Evolutionary conservation across 2,329 filamentous ascomycete genomes (phyloP).

Genomic region (Fusarium aywerte): DNA sequence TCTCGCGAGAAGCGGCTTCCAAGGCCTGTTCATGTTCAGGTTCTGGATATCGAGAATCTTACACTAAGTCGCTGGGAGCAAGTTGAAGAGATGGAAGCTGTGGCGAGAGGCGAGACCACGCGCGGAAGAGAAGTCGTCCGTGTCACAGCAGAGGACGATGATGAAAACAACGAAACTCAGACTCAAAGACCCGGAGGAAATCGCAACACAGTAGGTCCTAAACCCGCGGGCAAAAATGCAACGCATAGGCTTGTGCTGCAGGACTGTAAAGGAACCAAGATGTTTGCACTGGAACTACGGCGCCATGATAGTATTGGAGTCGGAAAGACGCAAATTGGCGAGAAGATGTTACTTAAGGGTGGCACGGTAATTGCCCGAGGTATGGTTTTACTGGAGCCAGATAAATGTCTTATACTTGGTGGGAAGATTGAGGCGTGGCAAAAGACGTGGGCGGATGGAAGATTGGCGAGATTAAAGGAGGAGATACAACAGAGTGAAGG

Average conservation of each 20-base stretch:
- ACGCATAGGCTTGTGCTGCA: constrained; percentile 86
- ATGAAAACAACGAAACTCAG: constrained; percentile 55
- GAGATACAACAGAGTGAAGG: constrained; percentile 58
- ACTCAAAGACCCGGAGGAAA: constrained; percentile 24
- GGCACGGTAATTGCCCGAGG: constrained; percentile 77
- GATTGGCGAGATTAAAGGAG: constrained; percentile 75
- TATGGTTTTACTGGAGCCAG: constrained; percentile 79
- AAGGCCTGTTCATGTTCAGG: constrained; percentile 77
- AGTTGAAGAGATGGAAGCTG: constrained; percentile 81
- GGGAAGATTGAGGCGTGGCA: constrained; percentile 88
- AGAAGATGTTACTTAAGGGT: constrained; percentile 79
- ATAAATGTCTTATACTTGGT: constrained; percentile 77
- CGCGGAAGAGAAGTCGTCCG: constrained; percentile 85
- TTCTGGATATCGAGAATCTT: constrained; percentile 88
- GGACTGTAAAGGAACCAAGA: constrained; percentile 75
- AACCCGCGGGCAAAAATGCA: constrained; percentile 56
- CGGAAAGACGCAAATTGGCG: constrained; percentile 75
- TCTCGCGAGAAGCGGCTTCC: constrained; percentile 66
- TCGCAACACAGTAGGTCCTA: constrained; percentile 28
- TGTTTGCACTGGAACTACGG: constrained; percentile 78
- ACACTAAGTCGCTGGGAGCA: constrained; percentile 85
- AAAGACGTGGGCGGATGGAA: constrained; percentile 76
- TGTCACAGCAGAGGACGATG: constrained; percentile 59
- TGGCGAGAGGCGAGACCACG: constrained; percentile 77
- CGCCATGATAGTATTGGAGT: constrained; percentile 73